Conservation (phyloP, 805 yeast genomes). For the Helenozyma rhizophorensis region DNA sequence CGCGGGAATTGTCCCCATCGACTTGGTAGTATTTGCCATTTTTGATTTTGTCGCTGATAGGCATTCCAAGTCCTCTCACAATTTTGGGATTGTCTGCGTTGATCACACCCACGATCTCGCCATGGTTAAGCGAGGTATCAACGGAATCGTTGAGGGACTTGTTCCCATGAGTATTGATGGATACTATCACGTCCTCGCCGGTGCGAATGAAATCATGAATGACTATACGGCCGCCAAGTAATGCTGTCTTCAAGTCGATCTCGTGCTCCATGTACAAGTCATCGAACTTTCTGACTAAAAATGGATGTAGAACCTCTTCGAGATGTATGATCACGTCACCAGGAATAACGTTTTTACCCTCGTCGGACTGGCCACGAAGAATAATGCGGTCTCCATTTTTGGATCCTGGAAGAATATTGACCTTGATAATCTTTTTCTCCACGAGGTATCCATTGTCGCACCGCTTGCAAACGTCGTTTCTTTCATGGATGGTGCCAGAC, state of each 20-base stretch:
- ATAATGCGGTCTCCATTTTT: constrained; percentile 48
- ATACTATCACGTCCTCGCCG: constrained; percentile 26
- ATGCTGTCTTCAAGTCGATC: constrained; percentile 50
- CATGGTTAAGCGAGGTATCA: constrained; percentile 22
- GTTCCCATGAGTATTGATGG: constrained; percentile 34
- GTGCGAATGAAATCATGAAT: constrained; percentile 29
- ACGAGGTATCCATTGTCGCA: constrained; percentile 40
- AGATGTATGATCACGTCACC: constrained; percentile 65
- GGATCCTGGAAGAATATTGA: constrained; percentile 55
- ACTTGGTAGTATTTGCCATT: constrained; percentile 25
- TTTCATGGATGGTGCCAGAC: constrained; percentile 23
- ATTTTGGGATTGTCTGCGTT: constrained; percentile 46
- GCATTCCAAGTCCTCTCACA: constrained; percentile 59
- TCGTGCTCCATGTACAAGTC: constrained; percentile 43
- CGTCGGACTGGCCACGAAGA: constrained; percentile 61
- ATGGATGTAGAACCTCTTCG: constrained; percentile 34
- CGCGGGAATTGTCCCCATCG: constrained; percentile 8
- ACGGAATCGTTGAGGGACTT: constrained; percentile 8
- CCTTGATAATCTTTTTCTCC: constrained; percentile 47
- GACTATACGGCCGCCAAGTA: constrained; percentile 51
- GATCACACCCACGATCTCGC: constrained; percentile 51
- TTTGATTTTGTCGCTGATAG: constrained; percentile 29
- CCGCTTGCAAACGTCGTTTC: constrained; percentile 19
- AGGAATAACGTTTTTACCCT: constrained; percentile 52
- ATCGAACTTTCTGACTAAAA: constrained; percentile 39